Conservation (phyloP, 1,139 yeast genomes). For the Suhomyces choctaworum region DNA sequence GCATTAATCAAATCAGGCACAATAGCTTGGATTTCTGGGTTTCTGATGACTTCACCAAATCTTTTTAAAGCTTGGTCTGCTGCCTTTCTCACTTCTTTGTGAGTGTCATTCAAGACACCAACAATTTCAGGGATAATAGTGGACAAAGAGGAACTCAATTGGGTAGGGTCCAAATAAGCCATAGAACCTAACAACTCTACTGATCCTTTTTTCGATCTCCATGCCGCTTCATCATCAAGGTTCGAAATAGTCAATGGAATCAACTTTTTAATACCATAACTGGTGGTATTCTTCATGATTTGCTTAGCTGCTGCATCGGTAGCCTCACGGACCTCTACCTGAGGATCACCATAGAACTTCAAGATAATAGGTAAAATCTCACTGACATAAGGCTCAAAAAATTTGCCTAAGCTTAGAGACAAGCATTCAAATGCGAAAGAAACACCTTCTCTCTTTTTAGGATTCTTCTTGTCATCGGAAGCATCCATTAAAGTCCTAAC, state of each 20-base stretch:
- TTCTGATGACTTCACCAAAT: slow-evolving; percentile 95
- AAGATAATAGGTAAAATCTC: slow-evolving; percentile 82
- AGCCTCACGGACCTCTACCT: slow-evolving; percentile 84
- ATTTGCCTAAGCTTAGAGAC: slow-evolving; percentile 70
- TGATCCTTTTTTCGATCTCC: slow-evolving; percentile 97
- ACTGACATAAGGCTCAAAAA: slow-evolving; percentile 91
- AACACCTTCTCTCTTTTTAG: slow-evolving; percentile 81
- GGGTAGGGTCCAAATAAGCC: slow-evolving; percentile 97
- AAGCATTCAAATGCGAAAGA: slow-evolving; percentile 84
- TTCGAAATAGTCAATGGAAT: slow-evolving; percentile 89
- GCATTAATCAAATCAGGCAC: slow-evolving; percentile 92
- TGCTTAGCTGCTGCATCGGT: slow-evolving; percentile 84
- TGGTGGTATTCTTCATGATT: slow-evolving; percentile 89
- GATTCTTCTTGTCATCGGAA: slow-evolving; percentile 80
- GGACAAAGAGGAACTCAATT: slow-evolving; percentile 84
- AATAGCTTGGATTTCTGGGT: slow-evolving; percentile 90
- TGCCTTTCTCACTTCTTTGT: slow-evolving; percentile 93
- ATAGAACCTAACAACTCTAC: slow-evolving; percentile 94
- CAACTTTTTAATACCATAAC: slow-evolving; percentile 86
- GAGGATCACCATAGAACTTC: slow-evolving; percentile 79
- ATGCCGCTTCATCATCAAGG: slow-evolving; percentile 84
- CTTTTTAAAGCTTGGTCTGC: slow-evolving; percentile 87
- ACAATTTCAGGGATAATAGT: slow-evolving; percentile 95
- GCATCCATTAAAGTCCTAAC: slow-evolving; percentile 80
- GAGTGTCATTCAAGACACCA: slow-evolving; percentile 91